phyloP scores from a whole-genome alignment of 2,329 filamentous ascomycete species.

The Endocalyx cinctus region DNA sequence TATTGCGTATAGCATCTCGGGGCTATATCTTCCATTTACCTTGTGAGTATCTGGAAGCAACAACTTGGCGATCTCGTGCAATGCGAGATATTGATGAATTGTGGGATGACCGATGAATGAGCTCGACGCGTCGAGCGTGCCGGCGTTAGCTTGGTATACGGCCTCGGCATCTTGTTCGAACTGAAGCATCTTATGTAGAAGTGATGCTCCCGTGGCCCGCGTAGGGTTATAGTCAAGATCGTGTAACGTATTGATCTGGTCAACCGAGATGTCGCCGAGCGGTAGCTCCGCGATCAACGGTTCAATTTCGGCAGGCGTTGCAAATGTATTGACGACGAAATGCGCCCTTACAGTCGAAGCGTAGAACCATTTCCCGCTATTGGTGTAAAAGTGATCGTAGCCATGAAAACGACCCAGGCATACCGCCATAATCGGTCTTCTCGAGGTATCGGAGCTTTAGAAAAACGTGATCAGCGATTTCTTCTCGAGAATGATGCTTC shows the following conservation, averaged over 20 bases:
- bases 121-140: conserved; percentile 43
- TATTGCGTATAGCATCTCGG: conserved; percentile 61
- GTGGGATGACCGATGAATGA: conserved; percentile 32
- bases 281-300: conserved; percentile 36
- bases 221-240: conserved; percentile 37
- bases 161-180: conserved; percentile 40
- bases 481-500: too few relatives aligned
- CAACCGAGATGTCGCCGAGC: conserved; percentile 18
- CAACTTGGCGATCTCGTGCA: conserved; percentile 46
- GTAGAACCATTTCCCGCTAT: conserved; percentile 46
- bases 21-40: conserved; percentile 33
- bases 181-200: conserved; percentile 43
- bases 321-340: conserved; percentile 48
- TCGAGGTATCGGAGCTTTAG: conserved; percentile 30
- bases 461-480: too few relatives aligned
- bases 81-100: conserved; percentile 40
- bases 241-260: conserved; percentile 32
- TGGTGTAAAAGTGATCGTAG: conserved; percentile 51
- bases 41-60: conserved; percentile 35
- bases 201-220: conserved; percentile 33
- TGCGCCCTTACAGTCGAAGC: conserved; percentile 37
- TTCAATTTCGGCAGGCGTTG: conserved; percentile 34
- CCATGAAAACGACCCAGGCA: conserved; percentile 48
- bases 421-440: conserved; percentile 45
- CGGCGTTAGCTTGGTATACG: conserved; percentile 44